A percentile compares a stretch with the other conserved stretches of the same genome.
phyloP scores from a whole-genome alignment of 2,329 filamentous ascomycete species.

The Fusarium sp. region DNA sequence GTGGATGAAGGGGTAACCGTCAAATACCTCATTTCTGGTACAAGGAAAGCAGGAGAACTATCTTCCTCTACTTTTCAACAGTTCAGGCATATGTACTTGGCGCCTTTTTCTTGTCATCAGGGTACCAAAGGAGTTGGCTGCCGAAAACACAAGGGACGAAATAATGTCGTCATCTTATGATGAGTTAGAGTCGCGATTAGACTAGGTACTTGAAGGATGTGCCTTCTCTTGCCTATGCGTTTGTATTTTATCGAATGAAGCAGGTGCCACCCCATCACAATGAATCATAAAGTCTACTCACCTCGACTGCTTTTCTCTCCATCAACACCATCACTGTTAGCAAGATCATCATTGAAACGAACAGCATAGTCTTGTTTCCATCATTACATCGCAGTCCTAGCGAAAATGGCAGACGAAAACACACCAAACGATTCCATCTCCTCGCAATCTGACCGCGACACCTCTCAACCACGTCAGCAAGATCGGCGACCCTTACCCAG shows the following conservation, averaged over 20 bases:
- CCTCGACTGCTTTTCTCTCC: background rate
- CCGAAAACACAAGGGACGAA: background rate
- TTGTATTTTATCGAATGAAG: background rate
- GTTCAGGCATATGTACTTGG: background rate
- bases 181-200: background rate
- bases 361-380: background rate
- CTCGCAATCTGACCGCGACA: background rate
- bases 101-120: background rate
- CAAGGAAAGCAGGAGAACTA: background rate
- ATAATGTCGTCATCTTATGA: background rate
- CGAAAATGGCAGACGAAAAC: background rate
- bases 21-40: background rate
- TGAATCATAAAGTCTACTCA: background rate
- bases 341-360: background rate
- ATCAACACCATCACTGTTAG: background rate
- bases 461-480: background rate
- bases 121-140: background rate
- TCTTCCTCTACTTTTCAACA: background rate
- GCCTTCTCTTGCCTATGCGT: background rate
- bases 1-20: background rate
- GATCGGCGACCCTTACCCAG: background rate
- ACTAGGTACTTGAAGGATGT: background rate
- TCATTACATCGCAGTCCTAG: background rate
- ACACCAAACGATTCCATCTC: background rate
- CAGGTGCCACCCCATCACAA: background rate